Evolutionary conservation across 805 yeast genomes (phyloP).

Genomic region (Metschnikowia lunata): DNA sequence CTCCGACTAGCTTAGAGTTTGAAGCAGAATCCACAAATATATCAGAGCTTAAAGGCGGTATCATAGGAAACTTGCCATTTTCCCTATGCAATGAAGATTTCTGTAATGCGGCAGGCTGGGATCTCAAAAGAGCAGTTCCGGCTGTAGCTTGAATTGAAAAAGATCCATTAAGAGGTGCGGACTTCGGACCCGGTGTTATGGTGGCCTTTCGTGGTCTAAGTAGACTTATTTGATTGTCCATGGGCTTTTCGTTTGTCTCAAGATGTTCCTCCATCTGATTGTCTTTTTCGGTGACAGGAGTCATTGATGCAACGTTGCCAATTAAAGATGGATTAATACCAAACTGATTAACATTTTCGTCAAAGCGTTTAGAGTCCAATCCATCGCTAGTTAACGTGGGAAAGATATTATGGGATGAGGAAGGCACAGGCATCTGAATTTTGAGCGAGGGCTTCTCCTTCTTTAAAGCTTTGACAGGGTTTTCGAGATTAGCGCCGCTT

Average conservation of each 20-base stretch:
- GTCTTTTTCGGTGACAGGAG: slow-evolving; percentile 68
- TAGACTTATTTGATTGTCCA: slow-evolving; percentile 6
- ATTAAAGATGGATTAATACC: slow-evolving; percentile 55
- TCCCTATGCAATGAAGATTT: slow-evolving; percentile 3
- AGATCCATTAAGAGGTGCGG: slow-evolving; percentile 11
- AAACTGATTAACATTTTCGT: slow-evolving; percentile 58
- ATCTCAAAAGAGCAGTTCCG: not conserved
- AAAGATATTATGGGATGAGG: slow-evolving; percentile 30
- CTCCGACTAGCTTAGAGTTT: slow-evolving; percentile 30
- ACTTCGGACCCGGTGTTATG: slow-evolving; percentile 9
- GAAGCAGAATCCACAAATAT: slow-evolving; percentile 37
- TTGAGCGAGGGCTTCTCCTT: slow-evolving; percentile 53
- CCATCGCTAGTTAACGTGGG: slow-evolving; percentile 36
- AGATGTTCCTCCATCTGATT: slow-evolving; percentile 11
- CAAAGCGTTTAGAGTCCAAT: slow-evolving; percentile 15
- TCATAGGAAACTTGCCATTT: slow-evolving; percentile 27
- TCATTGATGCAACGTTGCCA: slow-evolving; percentile 61
- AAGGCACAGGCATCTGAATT: slow-evolving; percentile 75
- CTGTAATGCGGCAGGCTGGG: not conserved
- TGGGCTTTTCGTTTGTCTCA: slow-evolving; percentile 1
- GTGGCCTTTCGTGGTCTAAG: not conserved
- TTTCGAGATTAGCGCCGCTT: too few relatives aligned
- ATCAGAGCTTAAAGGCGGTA: slow-evolving; percentile 35
- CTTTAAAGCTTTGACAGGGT: slow-evolving; percentile 12
- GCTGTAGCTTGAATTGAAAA: slow-evolving; percentile 1